phyloP scores from a whole-genome alignment of 2,329 filamentous ascomycete species.

The Diaporthe sp. region DNA sequence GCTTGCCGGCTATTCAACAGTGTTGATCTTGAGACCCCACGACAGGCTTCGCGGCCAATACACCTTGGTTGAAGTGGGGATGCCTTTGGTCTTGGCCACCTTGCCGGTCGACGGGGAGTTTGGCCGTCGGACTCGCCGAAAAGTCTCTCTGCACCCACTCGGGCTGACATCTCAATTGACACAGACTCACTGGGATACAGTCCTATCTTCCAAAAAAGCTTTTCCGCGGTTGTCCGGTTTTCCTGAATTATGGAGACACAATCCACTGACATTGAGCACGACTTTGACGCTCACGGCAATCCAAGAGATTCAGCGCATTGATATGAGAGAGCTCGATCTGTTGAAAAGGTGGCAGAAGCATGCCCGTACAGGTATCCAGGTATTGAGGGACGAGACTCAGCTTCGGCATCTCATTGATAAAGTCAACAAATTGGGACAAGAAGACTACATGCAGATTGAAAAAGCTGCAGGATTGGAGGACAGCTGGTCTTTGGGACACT shows the following conservation, averaged over 20 bases:
- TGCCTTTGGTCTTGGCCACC: not conserved
- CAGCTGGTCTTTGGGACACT: not conserved
- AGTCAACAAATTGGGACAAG: rapidly evolving
- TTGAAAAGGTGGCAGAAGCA: not conserved
- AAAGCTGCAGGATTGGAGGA: not conserved
- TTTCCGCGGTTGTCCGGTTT: not conserved
- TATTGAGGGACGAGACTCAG: not conserved
- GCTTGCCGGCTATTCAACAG: not conserved
- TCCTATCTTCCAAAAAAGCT: not conserved
- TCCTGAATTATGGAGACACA: not conserved
- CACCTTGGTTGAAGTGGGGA: not conserved
- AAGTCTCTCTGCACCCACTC: not conserved
- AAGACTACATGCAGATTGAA: not conserved
- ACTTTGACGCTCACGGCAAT: not conserved
- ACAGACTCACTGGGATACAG: not conserved
- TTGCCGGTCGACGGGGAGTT: not conserved
- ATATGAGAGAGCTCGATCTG: not conserved
- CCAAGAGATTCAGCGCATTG: no score
- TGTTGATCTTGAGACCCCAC: not conserved
- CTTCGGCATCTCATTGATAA: not conserved
- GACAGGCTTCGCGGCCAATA: not conserved
- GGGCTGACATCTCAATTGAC: not conserved
- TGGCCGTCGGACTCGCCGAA: not conserved
- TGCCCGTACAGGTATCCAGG: not conserved
- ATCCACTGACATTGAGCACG: not conserved